Evolutionary conservation across 129 eudicot genomes (phyloP).

Genomic region (Escallonia herrerae): DNA sequence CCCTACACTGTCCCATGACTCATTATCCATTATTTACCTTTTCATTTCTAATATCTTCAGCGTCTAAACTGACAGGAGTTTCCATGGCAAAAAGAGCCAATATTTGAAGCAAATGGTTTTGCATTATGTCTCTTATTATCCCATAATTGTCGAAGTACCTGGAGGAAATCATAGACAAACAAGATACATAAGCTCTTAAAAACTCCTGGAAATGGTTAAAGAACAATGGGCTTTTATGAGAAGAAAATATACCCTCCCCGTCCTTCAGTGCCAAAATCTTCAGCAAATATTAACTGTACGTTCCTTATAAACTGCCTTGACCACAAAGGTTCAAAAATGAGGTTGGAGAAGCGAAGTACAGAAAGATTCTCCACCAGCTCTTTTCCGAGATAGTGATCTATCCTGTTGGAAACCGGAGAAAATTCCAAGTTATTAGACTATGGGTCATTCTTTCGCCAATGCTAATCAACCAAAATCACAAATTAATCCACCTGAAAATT

Average conservation of each 20-base stretch:
- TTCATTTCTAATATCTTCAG: constrained; percentile 96
- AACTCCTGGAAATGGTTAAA: background rate
- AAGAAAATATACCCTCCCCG: constrained; percentile 74
- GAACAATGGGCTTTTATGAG: background rate
- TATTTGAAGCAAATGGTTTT: constrained; percentile 95
- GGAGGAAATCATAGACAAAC: constrained; percentile 6
- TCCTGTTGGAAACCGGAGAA: constrained; percentile 32
- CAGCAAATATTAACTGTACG: constrained; percentile 86
- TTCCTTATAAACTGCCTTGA: constrained; percentile 90
- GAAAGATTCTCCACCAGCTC: constrained; percentile 95
- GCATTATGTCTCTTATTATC: constrained; percentile 94
- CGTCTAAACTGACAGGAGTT: constrained; percentile 95
- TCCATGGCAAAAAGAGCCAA: constrained; percentile 98
- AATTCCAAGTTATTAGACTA: background rate
- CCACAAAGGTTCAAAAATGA: constrained; percentile 94
- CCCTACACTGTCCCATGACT: background rate
- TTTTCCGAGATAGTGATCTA: constrained; percentile 96
- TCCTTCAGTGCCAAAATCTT: constrained; percentile 99
- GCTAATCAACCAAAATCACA: background rate
- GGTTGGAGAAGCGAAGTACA: constrained; percentile 90
- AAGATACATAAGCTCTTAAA: constrained; percentile 3
- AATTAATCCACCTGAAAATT: constrained; percentile 61
- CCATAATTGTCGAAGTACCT: constrained; percentile 96
- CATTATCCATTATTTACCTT: constrained; percentile 38
- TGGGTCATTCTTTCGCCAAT: background rate